phyloP scores from a whole-genome alignment of 768 basidiomycete species.

The Termitomyces sp. region DNA sequence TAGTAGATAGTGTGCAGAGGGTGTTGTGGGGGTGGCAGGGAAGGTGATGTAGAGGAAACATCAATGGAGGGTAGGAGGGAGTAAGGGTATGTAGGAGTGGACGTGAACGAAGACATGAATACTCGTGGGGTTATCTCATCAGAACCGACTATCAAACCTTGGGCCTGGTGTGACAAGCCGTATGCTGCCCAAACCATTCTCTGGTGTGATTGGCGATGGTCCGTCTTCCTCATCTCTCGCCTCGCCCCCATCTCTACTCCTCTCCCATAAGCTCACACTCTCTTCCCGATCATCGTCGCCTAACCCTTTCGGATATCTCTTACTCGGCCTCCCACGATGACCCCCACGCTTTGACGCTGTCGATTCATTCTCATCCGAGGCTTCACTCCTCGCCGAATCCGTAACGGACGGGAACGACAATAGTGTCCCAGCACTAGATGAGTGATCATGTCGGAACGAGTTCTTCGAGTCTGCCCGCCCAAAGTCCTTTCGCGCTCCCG shows the following conservation, averaged over 20 bases:
- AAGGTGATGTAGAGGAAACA: background rate
- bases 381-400: slow-evolving; percentile 42
- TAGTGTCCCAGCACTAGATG: slow-evolving; percentile 28
- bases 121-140: slow-evolving; percentile 2
- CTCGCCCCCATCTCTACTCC: slow-evolving; percentile 18
- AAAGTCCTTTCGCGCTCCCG: slow-evolving; percentile 12
- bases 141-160: slow-evolving; percentile 10
- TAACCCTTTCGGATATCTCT: slow-evolving; percentile 45
- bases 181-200: slow-evolving; percentile 9
- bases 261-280: slow-evolving; percentile 51
- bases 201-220: slow-evolving; percentile 6
- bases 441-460: slow-evolving; percentile 25
- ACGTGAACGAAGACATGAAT: background rate
- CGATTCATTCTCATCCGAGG: slow-evolving; percentile 34
- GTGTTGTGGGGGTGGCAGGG: background rate
- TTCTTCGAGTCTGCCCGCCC: slow-evolving; percentile 34
- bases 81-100: background rate
- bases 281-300: slow-evolving; percentile 60
- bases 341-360: slow-evolving; percentile 18
- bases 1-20: background rate
- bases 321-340: slow-evolving; percentile 33
- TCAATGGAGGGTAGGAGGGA: background rate
- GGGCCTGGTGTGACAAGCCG: slow-evolving; percentile 13
- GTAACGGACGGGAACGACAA: slow-evolving; percentile 50
- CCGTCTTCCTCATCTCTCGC: slow-evolving; percentile 18